These are phyloP conservation scores for Aspergillus sclerotioniger DNA, from an alignment of 495 filamentous ascomycete species.

Conservation along the genomic window DNA sequence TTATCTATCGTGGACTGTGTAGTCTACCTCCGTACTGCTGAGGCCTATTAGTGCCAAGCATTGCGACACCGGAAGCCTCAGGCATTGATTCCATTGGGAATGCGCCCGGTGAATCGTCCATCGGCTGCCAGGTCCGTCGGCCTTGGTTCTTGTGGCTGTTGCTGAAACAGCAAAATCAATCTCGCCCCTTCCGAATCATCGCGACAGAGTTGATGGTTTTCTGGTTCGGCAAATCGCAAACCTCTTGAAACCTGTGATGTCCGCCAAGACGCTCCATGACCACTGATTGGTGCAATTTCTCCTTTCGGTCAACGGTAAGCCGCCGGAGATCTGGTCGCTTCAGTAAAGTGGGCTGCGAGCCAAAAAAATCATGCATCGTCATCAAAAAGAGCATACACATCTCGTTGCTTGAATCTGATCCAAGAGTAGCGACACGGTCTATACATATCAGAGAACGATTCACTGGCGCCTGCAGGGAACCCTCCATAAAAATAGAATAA, in stretches of 20 bases:
- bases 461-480: background rate
- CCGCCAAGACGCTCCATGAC: background rate
- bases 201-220: background rate
- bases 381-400: background rate
- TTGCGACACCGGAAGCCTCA: too few relatives aligned
- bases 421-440: background rate
- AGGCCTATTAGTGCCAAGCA: too few relatives aligned
- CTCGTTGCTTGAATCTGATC: background rate
- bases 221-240: background rate
- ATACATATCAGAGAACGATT: background rate
- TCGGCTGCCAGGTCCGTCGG: background rate
- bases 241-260: background rate
- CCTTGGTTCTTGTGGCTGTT: background rate
- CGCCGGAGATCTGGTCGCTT: background rate
- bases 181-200: background rate
- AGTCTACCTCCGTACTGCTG: too few relatives aligned
- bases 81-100: too few relatives aligned
- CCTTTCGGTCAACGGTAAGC: constrained; percentile 6
- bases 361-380: background rate
- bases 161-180: background rate
- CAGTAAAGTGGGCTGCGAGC: background rate
- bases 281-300: constrained; percentile 3
- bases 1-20: too few relatives aligned
- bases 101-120: too few relatives aligned
- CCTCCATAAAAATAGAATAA: background rate